These are phyloP conservation scores for Lactarius pseudohatsudake DNA, from an alignment of 768 basidiomycete genomes.

Conservation along the genomic window DNA sequence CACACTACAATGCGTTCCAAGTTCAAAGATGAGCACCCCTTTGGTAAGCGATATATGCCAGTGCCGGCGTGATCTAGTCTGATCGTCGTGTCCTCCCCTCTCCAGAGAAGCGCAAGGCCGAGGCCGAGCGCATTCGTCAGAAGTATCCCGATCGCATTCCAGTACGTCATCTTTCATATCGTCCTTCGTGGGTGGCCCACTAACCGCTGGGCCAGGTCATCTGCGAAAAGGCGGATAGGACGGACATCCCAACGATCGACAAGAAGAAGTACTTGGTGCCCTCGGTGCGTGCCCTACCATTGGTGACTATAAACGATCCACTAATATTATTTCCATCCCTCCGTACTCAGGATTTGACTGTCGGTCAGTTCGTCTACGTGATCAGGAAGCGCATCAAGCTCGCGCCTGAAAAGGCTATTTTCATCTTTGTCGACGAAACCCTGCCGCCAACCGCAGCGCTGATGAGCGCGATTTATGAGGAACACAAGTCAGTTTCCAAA, in stretches of 20 bases:
- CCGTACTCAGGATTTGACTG: slow-evolving; percentile 77
- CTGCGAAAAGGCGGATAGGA: slow-evolving; percentile 98
- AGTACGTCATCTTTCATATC: slow-evolving; percentile 50
- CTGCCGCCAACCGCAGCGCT: slow-evolving; percentile 96
- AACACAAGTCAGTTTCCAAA: slow-evolving; percentile 76
- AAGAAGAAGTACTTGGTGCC: slow-evolving; percentile 99
- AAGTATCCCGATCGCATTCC: slow-evolving; percentile 99
- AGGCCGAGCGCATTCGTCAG: slow-evolving; percentile 96
- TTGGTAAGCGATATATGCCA: slow-evolving; percentile 60
- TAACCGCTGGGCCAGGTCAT: slow-evolving; percentile 67
- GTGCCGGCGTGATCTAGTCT: slow-evolving; percentile 36
- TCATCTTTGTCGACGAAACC: slow-evolving; percentile 99
- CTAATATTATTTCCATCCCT: slow-evolving; percentile 14
- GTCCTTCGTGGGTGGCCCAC: slow-evolving; percentile 5
- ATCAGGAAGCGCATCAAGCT: slow-evolving; percentile 99
- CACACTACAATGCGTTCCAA: slow-evolving; percentile 75
- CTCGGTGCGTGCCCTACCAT: slow-evolving; percentile 57
- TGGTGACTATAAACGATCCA: slow-evolving; percentile 3
- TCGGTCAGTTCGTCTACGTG: slow-evolving; percentile 99
- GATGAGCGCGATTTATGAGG: slow-evolving; percentile 99
- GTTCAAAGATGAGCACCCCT: slow-evolving; percentile 99
- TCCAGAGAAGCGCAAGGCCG: slow-evolving; percentile 97
- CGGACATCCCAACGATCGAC: slow-evolving; percentile 98
- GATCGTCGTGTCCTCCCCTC: slow-evolving; percentile 37
- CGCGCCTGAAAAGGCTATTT: slow-evolving; percentile 99